phyloP scores from a whole-genome alignment of 2,329 filamentous ascomycete species.

The Claviceps africana region DNA sequence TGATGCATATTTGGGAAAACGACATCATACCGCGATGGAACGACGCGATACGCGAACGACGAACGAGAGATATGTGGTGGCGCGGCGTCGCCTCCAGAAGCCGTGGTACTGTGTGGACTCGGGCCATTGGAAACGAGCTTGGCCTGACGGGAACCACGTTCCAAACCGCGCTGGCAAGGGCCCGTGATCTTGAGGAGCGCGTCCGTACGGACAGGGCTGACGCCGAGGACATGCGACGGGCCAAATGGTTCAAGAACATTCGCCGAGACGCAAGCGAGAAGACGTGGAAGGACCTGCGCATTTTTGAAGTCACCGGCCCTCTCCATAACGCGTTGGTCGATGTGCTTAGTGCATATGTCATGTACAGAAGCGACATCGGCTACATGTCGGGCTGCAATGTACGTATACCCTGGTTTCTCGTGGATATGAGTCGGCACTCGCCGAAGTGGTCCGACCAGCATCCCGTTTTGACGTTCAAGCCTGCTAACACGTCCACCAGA shows the following conservation, averaged over 20 bases:
- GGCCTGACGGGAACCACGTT: conserved; percentile 54
- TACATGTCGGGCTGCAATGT: conserved; percentile 64
- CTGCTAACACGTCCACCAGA: conserved; percentile 25
- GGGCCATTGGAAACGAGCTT: conserved; percentile 60
- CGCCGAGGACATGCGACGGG: conserved; percentile 40
- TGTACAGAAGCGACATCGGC: conserved; percentile 72
- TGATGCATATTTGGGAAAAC: conserved; percentile 57
- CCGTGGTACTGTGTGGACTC: conserved; percentile 55
- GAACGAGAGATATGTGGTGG: conserved; percentile 71
- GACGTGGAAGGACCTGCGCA: conserved; percentile 58
- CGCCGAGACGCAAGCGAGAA: conserved; percentile 45
- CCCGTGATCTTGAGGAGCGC: conserved; percentile 45
- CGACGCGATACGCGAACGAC: conserved; percentile 51
- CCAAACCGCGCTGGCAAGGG: conserved; percentile 54
- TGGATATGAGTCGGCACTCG: background rate
- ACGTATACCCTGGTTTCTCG: conserved; percentile 22
- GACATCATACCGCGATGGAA: conserved; percentile 67
- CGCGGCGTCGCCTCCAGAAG: conserved; percentile 58
- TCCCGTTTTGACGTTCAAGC: conserved; percentile 7
- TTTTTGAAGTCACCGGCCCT: conserved; percentile 54
- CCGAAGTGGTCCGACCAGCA: background rate
- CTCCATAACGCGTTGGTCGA: conserved; percentile 55
- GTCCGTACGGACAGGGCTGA: conserved; percentile 36
- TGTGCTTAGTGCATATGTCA: conserved; percentile 63
- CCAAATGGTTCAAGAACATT: conserved; percentile 49